These are phyloP conservation scores for Thinopyrum elongatum DNA, from an alignment of 176 grass and related monocot genomes.

Conservation along the genomic window DNA sequence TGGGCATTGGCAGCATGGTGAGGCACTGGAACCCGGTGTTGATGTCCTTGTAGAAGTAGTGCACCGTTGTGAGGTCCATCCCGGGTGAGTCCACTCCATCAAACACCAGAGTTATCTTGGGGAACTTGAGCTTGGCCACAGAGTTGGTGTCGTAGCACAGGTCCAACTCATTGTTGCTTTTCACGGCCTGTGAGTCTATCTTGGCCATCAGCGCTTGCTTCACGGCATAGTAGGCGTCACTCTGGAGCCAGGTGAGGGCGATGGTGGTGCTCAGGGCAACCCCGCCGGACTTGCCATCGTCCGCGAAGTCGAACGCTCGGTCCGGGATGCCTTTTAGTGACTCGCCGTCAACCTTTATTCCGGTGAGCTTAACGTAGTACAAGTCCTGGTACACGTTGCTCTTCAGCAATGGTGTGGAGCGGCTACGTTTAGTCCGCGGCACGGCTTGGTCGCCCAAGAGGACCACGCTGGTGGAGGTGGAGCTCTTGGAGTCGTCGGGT, in stretches of 20 bases:
- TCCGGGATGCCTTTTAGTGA: background rate
- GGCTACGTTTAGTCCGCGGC: background rate
- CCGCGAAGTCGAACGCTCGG: background rate
- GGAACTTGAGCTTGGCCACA: background rate
- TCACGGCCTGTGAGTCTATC: background rate
- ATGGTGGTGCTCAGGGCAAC: background rate
- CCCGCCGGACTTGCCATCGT: background rate
- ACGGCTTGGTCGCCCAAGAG: background rate
- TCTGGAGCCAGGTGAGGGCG: background rate
- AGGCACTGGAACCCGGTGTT: too few species aligned
- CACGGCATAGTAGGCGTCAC: background rate
- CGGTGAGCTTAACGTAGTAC: background rate
- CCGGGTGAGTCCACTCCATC: background rate
- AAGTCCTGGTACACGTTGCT: background rate
- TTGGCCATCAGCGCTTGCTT: background rate
- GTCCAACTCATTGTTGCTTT: background rate
- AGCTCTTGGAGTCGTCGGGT: background rate
- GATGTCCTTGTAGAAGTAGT: too few species aligned
- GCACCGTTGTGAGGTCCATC: background rate
- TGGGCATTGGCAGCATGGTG: too few species aligned
- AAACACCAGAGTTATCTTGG: background rate
- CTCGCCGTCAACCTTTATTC: background rate
- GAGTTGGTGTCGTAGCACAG: background rate
- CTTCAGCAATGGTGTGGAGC: background rate
- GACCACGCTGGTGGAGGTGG: background rate